phyloP scores from a whole-genome alignment of 164 flowering plant genomes.

The Protea cynaroides region DNA sequence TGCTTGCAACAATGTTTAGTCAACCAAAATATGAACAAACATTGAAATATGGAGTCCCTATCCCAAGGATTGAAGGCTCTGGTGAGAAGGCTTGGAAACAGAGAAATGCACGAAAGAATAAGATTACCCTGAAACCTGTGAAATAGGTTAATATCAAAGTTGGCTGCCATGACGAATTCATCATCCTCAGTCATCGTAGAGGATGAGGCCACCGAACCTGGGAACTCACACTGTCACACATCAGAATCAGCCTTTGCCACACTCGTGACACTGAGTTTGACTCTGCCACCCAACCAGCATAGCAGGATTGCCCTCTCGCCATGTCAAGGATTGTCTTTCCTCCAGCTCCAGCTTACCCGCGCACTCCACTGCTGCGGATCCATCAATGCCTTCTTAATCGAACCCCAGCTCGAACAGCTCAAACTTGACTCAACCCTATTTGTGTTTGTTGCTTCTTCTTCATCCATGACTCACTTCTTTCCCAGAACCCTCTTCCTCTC shows the following conservation, averaged over 20 bases:
- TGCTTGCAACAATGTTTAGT: too few relatives aligned
- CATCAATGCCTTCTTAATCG: constrained; percentile 38
- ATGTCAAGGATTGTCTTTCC: constrained; percentile 7
- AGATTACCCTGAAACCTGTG: too few relatives aligned
- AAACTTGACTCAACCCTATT: constrained; percentile 3
- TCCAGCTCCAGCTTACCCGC: constrained; percentile 35
- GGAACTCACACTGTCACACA: constrained; percentile 77
- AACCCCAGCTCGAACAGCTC: constrained; percentile 27
- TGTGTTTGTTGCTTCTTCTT: not conserved
- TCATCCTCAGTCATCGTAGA: constrained; percentile 37
- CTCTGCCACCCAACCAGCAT: constrained; percentile 33
- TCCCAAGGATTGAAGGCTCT: too few relatives aligned
- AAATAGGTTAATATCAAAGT: too few relatives aligned
- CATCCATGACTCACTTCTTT: constrained; percentile 10
- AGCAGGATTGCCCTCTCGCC: constrained; percentile 6
- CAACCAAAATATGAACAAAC: too few relatives aligned
- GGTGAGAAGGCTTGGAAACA: too few relatives aligned
- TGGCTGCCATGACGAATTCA: constrained; percentile 32
- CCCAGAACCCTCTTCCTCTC: not conserved
- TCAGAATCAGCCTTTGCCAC: constrained; percentile 87
- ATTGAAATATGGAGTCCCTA: too few relatives aligned
- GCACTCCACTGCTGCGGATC: constrained; percentile 50
- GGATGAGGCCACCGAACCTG: constrained; percentile 73
- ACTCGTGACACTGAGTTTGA: constrained; percentile 50
- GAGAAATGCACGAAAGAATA: too few relatives aligned